These are phyloP conservation scores for Fusarium aywerte DNA, from an alignment of 2,329 filamentous ascomycete species.

Conservation along the genomic window DNA sequence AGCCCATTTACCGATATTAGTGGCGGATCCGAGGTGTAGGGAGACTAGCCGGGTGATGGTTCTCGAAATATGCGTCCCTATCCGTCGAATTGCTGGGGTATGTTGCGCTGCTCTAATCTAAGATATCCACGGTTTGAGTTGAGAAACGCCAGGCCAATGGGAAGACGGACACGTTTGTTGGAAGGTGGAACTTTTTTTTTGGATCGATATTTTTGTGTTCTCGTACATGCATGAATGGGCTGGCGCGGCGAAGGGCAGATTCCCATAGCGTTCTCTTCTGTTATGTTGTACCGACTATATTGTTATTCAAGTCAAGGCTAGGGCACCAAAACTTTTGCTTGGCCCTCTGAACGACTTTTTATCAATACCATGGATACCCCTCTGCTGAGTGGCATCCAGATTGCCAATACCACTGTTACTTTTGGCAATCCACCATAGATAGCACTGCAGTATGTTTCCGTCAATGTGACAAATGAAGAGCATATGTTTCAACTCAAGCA, in stretches of 20 bases:
- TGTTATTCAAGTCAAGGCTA: conserved; percentile 9
- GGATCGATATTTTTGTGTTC: conserved; percentile 18
- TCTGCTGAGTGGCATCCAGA: neutral
- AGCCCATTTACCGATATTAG: conserved; percentile 52
- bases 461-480: neutral
- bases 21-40: neutral
- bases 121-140: neutral
- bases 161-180: conserved; percentile 3
- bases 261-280: conserved; percentile 41
- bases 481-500: neutral
- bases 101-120: neutral
- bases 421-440: neutral
- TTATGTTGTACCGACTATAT: conserved; percentile 31
- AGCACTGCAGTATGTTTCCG: neutral
- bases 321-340: conserved; percentile 15
- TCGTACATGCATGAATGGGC: conserved; percentile 38
- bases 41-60: neutral
- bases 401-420: neutral
- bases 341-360: neutral
- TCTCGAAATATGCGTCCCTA: neutral
- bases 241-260: conserved; percentile 42
- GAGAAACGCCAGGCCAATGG: neutral
- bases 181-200: conserved; percentile 30
- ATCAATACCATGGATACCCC: neutral
- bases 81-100: neutral